Evolutionary conservation across 306 rosid genomes (phyloP), one percentile per base, ranked within the genome.

Genomic region (Carpinus fangiana): DNA sequence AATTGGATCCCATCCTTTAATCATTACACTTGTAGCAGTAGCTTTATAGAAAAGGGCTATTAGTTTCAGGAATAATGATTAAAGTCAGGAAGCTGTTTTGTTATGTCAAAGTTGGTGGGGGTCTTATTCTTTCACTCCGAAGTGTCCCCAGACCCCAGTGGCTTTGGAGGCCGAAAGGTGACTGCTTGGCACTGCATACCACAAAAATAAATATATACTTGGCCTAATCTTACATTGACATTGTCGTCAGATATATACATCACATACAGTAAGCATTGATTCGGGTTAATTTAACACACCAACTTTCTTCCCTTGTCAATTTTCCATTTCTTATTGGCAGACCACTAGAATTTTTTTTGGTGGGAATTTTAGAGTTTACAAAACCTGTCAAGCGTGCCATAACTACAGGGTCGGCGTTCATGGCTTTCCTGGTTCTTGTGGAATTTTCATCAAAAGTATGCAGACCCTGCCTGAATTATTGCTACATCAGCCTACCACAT

Each of bases 21-120:
- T 89, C 77, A 83, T 82, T 45, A 51, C 75, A 55, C 53, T 45
- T 56, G 18, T 75, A 78, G 80, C 55, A 67, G 12, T 38, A 26
- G 68, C 68, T 61, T 78, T 76, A 45, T 18, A 70, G 3, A 59
- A 83, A 82, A 70, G 61, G 73, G 75, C 54, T 59, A 69, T 73
- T 66, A 71, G 26, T 79, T 84, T 51, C 8, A 17, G 60, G 67
- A 70, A 20, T 84, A 78, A 89, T 83, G 83, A 89, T 88, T 85
- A 86, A 83, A 83, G 87, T 52, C 36, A 41, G 65, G 20, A 83
- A 73, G 80, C 57, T 11, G 76, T 53, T 77, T 77, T 41, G 51
- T 66, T 64, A 18, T 77, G 50, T 77, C 60, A 36, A 52, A 76
- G 81, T 72, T 79, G 86, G 88, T 84, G 89, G 77, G 57, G 56